Evolutionary conservation across 2,329 filamentous ascomycete genomes (phyloP).

Genomic region (Ophiostoma angusticollis): DNA sequence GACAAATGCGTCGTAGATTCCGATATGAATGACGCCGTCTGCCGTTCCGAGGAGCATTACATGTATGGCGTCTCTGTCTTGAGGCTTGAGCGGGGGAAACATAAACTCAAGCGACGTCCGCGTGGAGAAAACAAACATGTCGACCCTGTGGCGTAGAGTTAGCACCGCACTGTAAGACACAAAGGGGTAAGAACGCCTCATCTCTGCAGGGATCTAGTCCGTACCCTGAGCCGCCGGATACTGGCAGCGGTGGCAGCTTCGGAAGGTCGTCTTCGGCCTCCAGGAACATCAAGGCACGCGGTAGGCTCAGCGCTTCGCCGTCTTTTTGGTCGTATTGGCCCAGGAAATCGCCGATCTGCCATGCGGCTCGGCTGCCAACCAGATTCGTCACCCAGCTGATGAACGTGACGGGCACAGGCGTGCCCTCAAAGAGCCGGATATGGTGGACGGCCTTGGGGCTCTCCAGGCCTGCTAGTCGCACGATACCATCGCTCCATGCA

Average conservation of each 20-base stretch:
- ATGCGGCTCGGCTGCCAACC: slow-evolving; percentile 20
- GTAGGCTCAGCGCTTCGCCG: slow-evolving; percentile 40
- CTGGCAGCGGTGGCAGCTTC: slow-evolving; percentile 59
- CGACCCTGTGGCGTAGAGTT: no score
- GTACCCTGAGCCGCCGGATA: slow-evolving; percentile 49
- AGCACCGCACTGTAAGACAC: no score
- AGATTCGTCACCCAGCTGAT: slow-evolving; percentile 41
- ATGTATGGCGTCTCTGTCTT: slow-evolving; percentile 62
- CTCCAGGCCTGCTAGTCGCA: slow-evolving; percentile 66
- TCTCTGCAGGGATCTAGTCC: not conserved
- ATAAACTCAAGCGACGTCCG: slow-evolving; percentile 56
- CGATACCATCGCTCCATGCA: slow-evolving; percentile 68
- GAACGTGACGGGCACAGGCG: slow-evolving; percentile 32
- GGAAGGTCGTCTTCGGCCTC: slow-evolving; percentile 67
- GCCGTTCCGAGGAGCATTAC: slow-evolving; percentile 63
- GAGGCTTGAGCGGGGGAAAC: slow-evolving; percentile 48
- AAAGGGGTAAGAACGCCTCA: not conserved
- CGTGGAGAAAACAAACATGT: slow-evolving; percentile 53
- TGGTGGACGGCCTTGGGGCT: slow-evolving; percentile 71
- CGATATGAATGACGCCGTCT: slow-evolving; percentile 60
- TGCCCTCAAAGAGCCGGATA: slow-evolving; percentile 39
- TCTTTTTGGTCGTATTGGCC: slow-evolving; percentile 18
- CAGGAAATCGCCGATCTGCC: slow-evolving; percentile 20
- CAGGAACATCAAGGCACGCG: slow-evolving; percentile 57
- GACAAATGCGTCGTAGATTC: slow-evolving; percentile 75